These are phyloP conservation scores for Yamadazyma laniorum DNA, from an alignment of 805 yeast species.

Conservation along the genomic window DNA sequence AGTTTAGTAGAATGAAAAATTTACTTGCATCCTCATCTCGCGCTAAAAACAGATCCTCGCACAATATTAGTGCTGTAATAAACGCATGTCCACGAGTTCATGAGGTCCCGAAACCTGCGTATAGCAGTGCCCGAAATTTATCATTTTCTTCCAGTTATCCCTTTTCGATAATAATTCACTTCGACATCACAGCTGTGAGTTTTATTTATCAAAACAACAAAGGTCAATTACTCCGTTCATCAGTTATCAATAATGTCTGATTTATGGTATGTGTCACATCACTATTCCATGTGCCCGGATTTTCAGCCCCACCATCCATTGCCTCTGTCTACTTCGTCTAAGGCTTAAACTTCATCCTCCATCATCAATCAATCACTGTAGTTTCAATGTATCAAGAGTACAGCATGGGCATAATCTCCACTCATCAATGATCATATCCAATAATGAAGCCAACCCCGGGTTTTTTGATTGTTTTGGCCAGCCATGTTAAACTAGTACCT, in stretches of 20 bases:
- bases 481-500: no score
- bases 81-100: slow-evolving; percentile 5
- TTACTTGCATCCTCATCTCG: not conserved
- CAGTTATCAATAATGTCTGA: slow-evolving; percentile 52
- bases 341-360: no score
- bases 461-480: no score
- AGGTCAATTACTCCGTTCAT: slow-evolving; percentile 1
- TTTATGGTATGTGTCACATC: slow-evolving; percentile 58
- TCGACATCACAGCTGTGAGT: slow-evolving; percentile 1
- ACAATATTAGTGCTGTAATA: slow-evolving; percentile 6
- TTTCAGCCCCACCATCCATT: no score
- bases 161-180: slow-evolving; percentile 6
- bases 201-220: not conserved
- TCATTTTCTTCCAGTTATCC: slow-evolving; percentile 11
- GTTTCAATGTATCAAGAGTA: no score
- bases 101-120: slow-evolving; percentile 6
- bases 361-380: no score
- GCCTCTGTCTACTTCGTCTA: no score
- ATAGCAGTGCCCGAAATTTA: slow-evolving; percentile 10
- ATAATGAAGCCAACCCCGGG: no score
- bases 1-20: slow-evolving; percentile 1
- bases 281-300: no score
- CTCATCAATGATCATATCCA: no score
- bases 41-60: not conserved
- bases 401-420: no score